These are phyloP conservation scores for Xylaria nigripes DNA, from an alignment of 495 filamentous ascomycete species.

Conservation along the genomic window DNA sequence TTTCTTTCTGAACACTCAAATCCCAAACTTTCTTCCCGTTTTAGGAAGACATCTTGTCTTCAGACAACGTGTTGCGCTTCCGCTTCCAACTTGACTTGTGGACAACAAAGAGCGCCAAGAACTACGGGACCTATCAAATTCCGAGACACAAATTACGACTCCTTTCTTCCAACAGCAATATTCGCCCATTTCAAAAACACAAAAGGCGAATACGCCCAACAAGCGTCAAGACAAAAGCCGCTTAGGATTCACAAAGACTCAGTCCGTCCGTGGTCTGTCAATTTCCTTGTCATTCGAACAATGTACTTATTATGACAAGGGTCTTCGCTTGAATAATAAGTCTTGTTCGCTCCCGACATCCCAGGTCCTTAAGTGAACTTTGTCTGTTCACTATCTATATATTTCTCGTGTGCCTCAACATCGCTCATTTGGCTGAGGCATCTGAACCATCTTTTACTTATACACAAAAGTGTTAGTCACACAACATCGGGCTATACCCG, in stretches of 20 bases:
- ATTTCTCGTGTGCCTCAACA: conserved; percentile 15
- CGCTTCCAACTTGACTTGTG: conserved; percentile 3
- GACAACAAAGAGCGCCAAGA: background rate
- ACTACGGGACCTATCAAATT: background rate
- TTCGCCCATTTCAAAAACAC: background rate
- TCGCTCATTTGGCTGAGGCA: conserved; percentile 8
- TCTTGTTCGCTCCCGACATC: conserved; percentile 18
- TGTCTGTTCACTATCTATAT: conserved; percentile 14
- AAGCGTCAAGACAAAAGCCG: background rate
- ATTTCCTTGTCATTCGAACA: conserved; percentile 18
- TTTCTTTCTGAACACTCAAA: conserved; percentile 2
- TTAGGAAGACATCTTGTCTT: conserved; percentile 16
- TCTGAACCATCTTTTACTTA: conserved; percentile 5
- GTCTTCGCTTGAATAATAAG: conserved; percentile 6
- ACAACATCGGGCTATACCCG: conserved; percentile 3
- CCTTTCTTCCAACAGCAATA: background rate
- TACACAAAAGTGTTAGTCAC: conserved; percentile 4
- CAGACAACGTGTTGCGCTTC: conserved; percentile 11
- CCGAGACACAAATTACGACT: background rate
- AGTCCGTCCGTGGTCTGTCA: background rate
- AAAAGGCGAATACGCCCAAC: background rate
- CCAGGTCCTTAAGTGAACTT: conserved; percentile 14
- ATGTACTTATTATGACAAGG: conserved; percentile 23
- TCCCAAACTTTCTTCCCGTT: conserved; percentile 11
- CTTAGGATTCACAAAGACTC: conserved; percentile 12